Evolutionary conservation across 768 basidiomycete genomes (phyloP), one percentile per base, ranked within the genome.

Genomic region (Mycena vulgaris): DNA sequence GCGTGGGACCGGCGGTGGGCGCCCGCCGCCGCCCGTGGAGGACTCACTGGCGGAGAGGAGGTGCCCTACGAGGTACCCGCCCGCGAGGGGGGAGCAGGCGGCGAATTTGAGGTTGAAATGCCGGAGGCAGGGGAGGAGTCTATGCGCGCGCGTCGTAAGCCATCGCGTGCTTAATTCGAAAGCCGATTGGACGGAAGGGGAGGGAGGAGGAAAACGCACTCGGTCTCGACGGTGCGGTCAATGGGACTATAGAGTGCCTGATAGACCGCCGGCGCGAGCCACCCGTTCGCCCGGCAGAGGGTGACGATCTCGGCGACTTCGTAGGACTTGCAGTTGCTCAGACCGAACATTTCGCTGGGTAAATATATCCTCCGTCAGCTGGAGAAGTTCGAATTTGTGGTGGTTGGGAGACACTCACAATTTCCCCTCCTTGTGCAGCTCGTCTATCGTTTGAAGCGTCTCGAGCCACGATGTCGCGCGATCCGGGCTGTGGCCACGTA

Each of bases 251-350:
- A 71, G 9, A 75, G 76, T 25, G 68, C 84, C 81, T 81, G 82
- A 62, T 87, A 88, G 8, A 87, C 82, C 55, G 78, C 82, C 2
- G 87, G 87, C 49, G 75, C 72, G 1, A 87, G 78, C 74, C 81
- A 88, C 3, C 81, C 81, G 6, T 85, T 84, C 10, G 76, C 77
- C 42, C 79, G 83, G 76, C 86, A 87, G 25, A 87, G 82, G 0
- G 80, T 80, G 2, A 86, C 83, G 57, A 88, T 79, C 68, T 87
- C 86, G 1, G 87, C 85, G 28, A 87, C 86, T 73, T 88, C 86
- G 81, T 83, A 87, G 0, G 85, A 76, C 0, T 83, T 77, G 53
- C 75, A 88, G 75, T 88, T 88, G 65, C 86, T 86, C 62, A 88
- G 74, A 5, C 87, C 86, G 63, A 88, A 83, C 17, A 80, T 79